Evolutionary conservation across 768 basidiomycete genomes (phyloP).

Genomic region (Collybia mongolica): DNA sequence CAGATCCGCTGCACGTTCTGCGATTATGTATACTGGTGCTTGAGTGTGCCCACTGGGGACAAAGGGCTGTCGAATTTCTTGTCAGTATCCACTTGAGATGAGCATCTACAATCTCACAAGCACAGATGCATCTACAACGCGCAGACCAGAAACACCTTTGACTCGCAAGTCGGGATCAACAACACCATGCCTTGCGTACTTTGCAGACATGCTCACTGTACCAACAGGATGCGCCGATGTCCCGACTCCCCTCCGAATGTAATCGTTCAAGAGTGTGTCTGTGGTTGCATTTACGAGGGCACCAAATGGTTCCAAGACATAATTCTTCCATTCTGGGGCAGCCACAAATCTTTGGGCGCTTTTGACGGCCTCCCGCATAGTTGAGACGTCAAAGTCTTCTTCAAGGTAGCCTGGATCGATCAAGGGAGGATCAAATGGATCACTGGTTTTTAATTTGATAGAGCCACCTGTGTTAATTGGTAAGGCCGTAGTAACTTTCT

Average conservation of each 20-base stretch:
- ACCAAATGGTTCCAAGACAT: conserved; percentile 5
- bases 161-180: conserved; percentile 20
- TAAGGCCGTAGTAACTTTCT: not conserved
- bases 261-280: conserved; percentile 17
- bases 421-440: conserved; percentile 40
- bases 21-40: conserved; percentile 1
- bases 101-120: not conserved
- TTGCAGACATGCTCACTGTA: conserved; percentile 19
- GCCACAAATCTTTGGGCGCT: conserved; percentile 12
- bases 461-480: conserved; percentile 7
- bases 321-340: conserved; percentile 14
- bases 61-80: not conserved
- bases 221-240: conserved; percentile 23
- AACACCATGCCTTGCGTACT: not conserved
- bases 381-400: conserved; percentile 15
- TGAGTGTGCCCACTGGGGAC: conserved; percentile 4
- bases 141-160: conserved; percentile 25
- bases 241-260: conserved; percentile 11
- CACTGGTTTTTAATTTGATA: conserved; percentile 28
- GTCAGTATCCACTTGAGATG: not conserved
- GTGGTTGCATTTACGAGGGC: not conserved
- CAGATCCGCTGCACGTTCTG: conserved; percentile 2
- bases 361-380: conserved; percentile 20
- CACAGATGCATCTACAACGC: conserved; percentile 31
- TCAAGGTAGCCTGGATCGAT: conserved; percentile 46